Percentiles rank a stretch among this genome's conserved stretches.
These are phyloP conservation scores for Calycina herbarum DNA, from an alignment of 2,329 filamentous ascomycete species.

Conservation along the genomic window DNA sequence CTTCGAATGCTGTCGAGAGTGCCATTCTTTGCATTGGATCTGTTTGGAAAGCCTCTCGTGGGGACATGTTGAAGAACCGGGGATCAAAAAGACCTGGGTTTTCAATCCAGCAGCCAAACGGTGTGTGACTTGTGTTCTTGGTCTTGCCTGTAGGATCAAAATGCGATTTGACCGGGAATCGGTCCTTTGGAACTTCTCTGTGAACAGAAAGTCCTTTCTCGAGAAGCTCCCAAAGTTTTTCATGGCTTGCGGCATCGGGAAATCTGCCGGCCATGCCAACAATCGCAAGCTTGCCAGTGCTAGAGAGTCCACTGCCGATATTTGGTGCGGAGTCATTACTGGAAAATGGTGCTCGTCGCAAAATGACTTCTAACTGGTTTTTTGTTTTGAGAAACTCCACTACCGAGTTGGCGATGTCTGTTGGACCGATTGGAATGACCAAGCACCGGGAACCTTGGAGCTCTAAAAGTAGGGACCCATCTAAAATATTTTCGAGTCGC, in stretches of 20 bases:
- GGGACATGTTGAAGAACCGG: conserved; percentile 82
- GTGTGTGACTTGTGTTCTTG: conserved; percentile 74
- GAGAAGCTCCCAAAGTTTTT: conserved; percentile 20
- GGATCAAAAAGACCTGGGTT: conserved; percentile 75
- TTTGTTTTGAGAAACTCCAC: conserved; percentile 3
- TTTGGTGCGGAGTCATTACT: conserved; percentile 9
- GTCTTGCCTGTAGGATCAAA: conserved; percentile 69
- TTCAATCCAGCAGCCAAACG: conserved; percentile 69
- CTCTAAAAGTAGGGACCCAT: not conserved
- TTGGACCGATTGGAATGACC: conserved; percentile 14
- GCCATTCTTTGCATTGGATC: conserved; percentile 70
- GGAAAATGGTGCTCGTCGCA: conserved; percentile 12
- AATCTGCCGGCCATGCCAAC: conserved; percentile 21
- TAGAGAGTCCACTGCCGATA: conserved; percentile 7
- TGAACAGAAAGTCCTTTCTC: conserved; percentile 17
- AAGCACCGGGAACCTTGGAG: conserved; percentile 7
- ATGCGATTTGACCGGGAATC: conserved; percentile 73
- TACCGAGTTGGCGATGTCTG: not conserved
- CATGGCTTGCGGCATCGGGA: conserved; percentile 15
- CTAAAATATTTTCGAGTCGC: conserved; percentile 9
- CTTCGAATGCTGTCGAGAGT: conserved; percentile 75
- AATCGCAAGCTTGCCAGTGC: conserved; percentile 18
- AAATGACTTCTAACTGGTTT: conserved; percentile 3
- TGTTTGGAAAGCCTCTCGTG: conserved; percentile 73
- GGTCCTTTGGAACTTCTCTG: conserved; percentile 55